Evolutionary conservation across 169 alveolate genomes (phyloP), one percentile per base, ranked within the genome.

Genomic region (Eimeria tenella): DNA sequence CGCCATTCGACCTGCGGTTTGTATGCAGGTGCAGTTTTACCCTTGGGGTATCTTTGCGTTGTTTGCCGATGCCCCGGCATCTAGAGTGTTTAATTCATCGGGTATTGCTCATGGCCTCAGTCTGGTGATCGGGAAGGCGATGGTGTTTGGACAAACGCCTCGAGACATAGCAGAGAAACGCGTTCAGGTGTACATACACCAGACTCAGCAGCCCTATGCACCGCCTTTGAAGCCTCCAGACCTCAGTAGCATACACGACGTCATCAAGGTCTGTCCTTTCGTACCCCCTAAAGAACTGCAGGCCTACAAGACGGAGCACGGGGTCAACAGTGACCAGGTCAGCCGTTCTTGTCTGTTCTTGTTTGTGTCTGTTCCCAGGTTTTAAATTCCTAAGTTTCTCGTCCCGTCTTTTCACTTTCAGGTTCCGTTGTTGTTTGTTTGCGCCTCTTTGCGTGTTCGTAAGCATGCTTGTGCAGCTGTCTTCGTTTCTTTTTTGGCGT

Each of bases 11-110:
- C 0, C 55, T 71, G 82, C 17, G 7, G 7, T 74, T 11, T 25
- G 62, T 17, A 7, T 79, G 71, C 62, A 79, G 88, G 88, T 79
- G 6, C 88, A 79, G 49, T 79, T 79, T 55, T 79, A 79, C 19
- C 88, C 88, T 19, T 79, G 88, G 88, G 88, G 88, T 15, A 4
- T 79, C 13, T 79, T 79, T 55, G 88, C 88, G 7, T 55, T 79
- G 52, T 79, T 79, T 17, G 13, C 19, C 17, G 88, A 79, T 49
- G n/a, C 31, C 56, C 88, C 88, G 4, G 31, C 70, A 7, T 79
- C 71, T 6, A 23, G 88, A 17, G 70, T 79, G 4, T 79, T 79
- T 55, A 79, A 23, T 3, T 11, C 42, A 50, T 55, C 25, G 55
- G 88, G 88, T 4, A 8, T 6, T 5, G 49, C 88, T 19, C 88